A percentile compares a stretch with the other conserved stretches of the same genome.
Conservation (phyloP, 352 stramenopile species). For the Phytophthora hibernalis region DNA sequence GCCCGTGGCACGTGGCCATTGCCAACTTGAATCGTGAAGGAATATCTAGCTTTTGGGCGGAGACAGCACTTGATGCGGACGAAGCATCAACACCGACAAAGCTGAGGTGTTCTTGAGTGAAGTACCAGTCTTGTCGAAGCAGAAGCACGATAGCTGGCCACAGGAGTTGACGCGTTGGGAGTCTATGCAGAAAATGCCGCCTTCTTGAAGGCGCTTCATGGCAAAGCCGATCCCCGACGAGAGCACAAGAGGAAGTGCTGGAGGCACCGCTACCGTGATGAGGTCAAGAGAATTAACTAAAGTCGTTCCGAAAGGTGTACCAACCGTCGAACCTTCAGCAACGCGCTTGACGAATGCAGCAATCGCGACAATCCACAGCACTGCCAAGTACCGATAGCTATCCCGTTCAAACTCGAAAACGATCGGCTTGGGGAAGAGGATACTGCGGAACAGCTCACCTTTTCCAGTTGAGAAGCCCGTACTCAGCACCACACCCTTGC, state of each 20-base stretch:
- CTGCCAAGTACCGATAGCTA: conserved; percentile 66
- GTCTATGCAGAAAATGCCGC: conserved; percentile 70
- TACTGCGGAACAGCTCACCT: conserved; percentile 70
- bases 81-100: conserved; percentile 38
- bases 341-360: conserved; percentile 63
- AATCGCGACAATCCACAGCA: conserved; percentile 54
- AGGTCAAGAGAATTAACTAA: conserved; percentile 65
- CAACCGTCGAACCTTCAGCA: conserved; percentile 21
- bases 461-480: conserved; percentile 70
- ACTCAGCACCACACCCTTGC: conserved; percentile 52
- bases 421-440: conserved; percentile 64
- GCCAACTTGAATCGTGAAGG: conserved; percentile 33
- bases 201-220: conserved; percentile 40
- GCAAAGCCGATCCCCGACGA: conserved; percentile 65
- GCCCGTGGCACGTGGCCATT: conserved; percentile 58
- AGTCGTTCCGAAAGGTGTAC: conserved; percentile 34
- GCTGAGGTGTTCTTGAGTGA: conserved; percentile 48
- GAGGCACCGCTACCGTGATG: conserved; percentile 68
- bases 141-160: conserved; percentile 60
- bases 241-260: conserved; percentile 64
- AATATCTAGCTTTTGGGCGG: conserved; percentile 5
- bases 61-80: neutral
- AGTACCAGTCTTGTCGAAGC: conserved; percentile 74
- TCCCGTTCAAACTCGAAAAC: conserved; percentile 72
- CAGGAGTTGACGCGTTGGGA: conserved; percentile 59